Conservation (phyloP, 1,284 basidiomycete species). For the Trametes polyzona region DNA sequence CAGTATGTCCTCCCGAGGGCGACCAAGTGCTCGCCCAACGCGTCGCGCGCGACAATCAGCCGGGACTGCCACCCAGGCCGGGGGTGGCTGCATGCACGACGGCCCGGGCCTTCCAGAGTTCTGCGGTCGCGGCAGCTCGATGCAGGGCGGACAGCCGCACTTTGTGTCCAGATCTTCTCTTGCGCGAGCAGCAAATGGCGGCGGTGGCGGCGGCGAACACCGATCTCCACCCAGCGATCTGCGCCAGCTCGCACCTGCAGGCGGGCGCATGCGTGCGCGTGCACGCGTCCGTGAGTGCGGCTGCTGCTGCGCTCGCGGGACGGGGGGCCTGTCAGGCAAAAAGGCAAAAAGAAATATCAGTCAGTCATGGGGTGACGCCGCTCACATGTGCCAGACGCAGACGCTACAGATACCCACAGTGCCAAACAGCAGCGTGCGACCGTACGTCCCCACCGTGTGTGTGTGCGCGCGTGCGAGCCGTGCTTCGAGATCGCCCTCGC, state of each 20-base stretch:
- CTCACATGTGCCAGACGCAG: constrained; percentile 13
- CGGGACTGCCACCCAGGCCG: no score
- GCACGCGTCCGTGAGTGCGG: no score
- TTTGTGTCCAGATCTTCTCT: no score
- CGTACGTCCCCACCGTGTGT: background rate
- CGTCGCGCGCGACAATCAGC: background rate
- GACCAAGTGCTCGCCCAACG: background rate
- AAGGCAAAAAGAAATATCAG: constrained; percentile 1
- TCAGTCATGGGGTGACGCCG: constrained; percentile 8
- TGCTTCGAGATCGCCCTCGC: constrained; percentile 7
- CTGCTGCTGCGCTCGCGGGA: constrained; percentile 13
- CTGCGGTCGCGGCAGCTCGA: no score
- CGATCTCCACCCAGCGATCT: constrained; percentile 25
- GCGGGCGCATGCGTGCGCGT: no score
- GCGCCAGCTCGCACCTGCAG: no score
- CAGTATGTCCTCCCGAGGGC: constrained; percentile 7
- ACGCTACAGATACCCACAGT: constrained; percentile 23
- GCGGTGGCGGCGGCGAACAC: constrained; percentile 15
- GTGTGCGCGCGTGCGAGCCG: no score
- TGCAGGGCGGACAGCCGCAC: no score
- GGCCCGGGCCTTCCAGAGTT: no score
- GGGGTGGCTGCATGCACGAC: no score
- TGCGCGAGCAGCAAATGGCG: background rate
- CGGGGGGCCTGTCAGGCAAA: constrained; percentile 6
- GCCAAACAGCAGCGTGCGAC: constrained; percentile 20